Base-by-base conservation (phyloP, 2,329 filamentous ascomycete species). In the Trichoderma sp. region DNA sequence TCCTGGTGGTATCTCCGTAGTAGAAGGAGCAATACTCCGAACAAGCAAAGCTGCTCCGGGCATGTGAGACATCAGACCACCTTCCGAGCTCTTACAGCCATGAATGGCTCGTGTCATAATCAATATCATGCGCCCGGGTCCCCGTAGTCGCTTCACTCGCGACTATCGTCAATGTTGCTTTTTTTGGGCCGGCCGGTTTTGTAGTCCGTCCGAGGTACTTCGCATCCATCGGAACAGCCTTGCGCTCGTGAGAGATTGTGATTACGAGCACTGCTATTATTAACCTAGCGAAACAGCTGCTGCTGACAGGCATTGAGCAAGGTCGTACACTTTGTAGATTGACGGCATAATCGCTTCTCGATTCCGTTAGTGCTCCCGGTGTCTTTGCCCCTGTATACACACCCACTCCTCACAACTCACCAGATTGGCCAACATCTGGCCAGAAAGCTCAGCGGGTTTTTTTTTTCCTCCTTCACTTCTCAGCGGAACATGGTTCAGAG, bases 41-140 rank as follows among this genome's bases (percentile, higher is more conserved):
- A 39, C 28, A 57, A 26, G 15, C 21, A 30, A 15, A 68, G 57
- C 28, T 36, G 57, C 51, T 62, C 61, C 57, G 39, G 39, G 28
- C 57, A 36, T 67, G 57, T 70, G 66, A 70, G 66, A 70, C 66
- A 70, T 70, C 66, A 62, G 66, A 39, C 57, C 66, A 62, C 57
- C 15, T 24, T 26, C 51, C 51, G 11, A n/a, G 14, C 32, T 58
- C 53, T 34, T 7, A n/a, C 51, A 21, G 43, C 64, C 34, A 67
- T 34, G 18, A 57, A 43, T 7, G 32, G 51, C 32, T 36, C 64
- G 32, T 24, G n/a, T 36, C 30, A 15, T 56, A 53, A 53, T 53
- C 21, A 28, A 66, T 56, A 34, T 68, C 15, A 60, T 60, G 34
- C 56, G 26, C 36, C 28, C 58, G 18, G n/a, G 24, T 15, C 51